phyloP scores from a whole-genome alignment of 495 filamentous ascomycete species.

The Penicillium malachiteum region DNA sequence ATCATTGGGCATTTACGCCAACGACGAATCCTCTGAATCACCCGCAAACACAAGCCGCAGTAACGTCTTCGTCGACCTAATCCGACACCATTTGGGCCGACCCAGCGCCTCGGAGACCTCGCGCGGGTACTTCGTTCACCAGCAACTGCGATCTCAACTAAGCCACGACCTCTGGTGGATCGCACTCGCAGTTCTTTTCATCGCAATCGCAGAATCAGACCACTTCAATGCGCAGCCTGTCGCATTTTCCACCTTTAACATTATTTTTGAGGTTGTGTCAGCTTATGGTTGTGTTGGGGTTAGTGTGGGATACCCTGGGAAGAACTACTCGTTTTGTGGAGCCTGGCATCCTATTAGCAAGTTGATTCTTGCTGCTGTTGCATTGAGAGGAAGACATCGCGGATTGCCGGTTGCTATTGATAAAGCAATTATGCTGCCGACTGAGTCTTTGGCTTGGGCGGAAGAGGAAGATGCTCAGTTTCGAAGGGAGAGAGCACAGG shows the following conservation, averaged over 20 bases:
- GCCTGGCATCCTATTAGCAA: conserved; percentile 71
- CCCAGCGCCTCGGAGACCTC: conserved; percentile 32
- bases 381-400: conserved; percentile 75
- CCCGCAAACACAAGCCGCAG: conserved; percentile 19
- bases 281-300: conserved; percentile 88
- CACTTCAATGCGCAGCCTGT: conserved; percentile 66
- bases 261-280: conserved; percentile 80
- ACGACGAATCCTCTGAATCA: conserved; percentile 29
- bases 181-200: conserved; percentile 67
- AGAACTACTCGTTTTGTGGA: conserved; percentile 71
- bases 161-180: conserved; percentile 90
- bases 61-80: conserved; percentile 23
- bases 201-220: conserved; percentile 69
- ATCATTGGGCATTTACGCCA: conserved; percentile 63
- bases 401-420: conserved; percentile 82
- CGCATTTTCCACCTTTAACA: conserved; percentile 75
- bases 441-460: conserved; percentile 52
- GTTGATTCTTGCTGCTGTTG: conserved; percentile 72
- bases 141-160: conserved; percentile 74
- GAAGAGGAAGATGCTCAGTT: conserved; percentile 62
- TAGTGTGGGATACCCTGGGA: conserved; percentile 65
- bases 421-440: conserved; percentile 71
- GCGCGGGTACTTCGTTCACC: conserved; percentile 56
- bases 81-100: conserved; percentile 29
- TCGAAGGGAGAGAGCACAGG: conserved; percentile 27